These are phyloP conservation scores for Phialophora verrucosa DNA, from an alignment of 2,329 filamentous ascomycete genomes.

Conservation along the genomic window DNA sequence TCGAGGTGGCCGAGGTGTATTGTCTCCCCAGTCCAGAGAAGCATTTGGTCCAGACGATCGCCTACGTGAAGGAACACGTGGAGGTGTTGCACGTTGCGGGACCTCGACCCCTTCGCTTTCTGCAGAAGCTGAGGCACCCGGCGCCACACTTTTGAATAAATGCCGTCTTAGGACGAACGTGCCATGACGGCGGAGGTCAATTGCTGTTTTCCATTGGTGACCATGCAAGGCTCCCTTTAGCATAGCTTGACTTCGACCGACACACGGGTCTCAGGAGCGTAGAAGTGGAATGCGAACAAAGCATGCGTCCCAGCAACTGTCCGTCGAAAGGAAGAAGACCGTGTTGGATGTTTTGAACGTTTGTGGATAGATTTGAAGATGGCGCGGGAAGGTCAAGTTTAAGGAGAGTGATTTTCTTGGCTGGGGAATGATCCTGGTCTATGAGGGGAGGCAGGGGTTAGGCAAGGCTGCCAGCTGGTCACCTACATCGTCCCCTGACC, in stretches of 20 bases:
- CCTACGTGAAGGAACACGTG: background rate
- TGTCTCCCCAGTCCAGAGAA: background rate
- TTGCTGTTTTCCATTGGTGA: background rate
- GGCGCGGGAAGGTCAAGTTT: background rate
- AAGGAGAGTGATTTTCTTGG: background rate
- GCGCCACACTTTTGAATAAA: background rate
- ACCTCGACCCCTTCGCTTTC: background rate
- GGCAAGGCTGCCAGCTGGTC: too few species aligned
- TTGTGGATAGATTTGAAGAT: background rate
- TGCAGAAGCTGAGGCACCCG: background rate
- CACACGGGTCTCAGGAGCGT: background rate
- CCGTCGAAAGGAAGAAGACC: background rate
- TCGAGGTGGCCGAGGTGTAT: background rate
- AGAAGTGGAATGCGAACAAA: background rate
- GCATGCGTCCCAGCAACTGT: background rate
- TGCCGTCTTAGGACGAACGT: background rate
- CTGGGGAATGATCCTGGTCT: background rate
- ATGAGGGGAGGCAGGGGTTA: too few species aligned
- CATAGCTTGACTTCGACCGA: background rate
- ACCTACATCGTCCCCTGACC: too few species aligned
- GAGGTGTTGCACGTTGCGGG: background rate
- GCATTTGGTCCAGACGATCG: background rate
- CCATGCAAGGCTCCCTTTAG: background rate
- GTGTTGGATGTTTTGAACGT: background rate
- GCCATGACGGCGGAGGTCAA: background rate